phyloP scores from a whole-genome alignment of 78 protist genomes.

The Bigelowiella natans region DNA sequence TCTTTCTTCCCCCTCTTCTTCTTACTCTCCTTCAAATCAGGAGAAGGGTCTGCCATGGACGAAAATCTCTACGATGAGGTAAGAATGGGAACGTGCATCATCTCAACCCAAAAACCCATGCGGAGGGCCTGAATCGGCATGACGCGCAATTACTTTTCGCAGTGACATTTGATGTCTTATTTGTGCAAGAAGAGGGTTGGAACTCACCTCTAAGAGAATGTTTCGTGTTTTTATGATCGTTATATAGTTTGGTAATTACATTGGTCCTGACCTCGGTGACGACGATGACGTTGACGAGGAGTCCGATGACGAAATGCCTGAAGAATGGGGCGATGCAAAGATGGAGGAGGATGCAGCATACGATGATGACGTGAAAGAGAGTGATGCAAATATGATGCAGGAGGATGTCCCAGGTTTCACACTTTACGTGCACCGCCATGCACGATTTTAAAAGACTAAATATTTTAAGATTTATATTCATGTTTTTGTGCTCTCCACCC shows the following conservation, averaged over 20 bases:
- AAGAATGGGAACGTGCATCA: not conserved
- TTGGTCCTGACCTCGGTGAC: constrained; percentile 61
- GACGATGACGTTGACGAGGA: constrained; percentile 40
- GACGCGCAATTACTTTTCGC: not conserved
- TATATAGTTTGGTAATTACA: constrained; percentile 90
- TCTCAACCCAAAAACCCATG: no score
- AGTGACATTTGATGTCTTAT: no score
- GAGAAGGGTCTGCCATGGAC: no score
- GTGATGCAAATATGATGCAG: not conserved
- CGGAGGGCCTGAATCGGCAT: no score
- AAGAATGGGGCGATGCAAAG: constrained; percentile 15
- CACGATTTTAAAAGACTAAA: no score
- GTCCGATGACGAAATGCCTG: constrained; percentile 39
- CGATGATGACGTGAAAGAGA: not conserved
- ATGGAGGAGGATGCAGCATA: constrained; percentile 8
- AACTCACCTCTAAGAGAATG: no score
- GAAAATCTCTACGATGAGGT: not conserved
- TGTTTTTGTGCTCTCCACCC: no score
- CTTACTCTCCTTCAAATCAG: no score
- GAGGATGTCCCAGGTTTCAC: not conserved
- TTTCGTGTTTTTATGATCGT: not conserved
- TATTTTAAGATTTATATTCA: no score
- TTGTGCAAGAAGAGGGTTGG: no score
- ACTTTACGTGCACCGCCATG: no score
- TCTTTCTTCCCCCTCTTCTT: no score